Base-by-base conservation (phyloP, 139 green algal species). In the Haematococcus lacustris region DNA sequence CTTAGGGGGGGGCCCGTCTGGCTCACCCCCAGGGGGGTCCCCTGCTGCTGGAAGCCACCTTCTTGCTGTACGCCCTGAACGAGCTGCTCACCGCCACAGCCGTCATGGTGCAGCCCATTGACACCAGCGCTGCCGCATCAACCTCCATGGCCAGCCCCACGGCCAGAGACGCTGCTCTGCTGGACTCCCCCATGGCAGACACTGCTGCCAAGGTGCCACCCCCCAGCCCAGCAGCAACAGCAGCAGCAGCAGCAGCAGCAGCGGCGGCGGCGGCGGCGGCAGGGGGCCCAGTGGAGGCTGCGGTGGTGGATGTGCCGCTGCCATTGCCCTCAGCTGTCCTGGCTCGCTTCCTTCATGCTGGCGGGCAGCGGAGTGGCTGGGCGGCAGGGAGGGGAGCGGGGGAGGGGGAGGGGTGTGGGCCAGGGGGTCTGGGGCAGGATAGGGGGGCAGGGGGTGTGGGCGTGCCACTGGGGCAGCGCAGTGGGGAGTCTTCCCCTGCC, bases 61-160 rank as follows among this genome's bases (percentile, higher is more conserved):
- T 85, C 66, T 75, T 95, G 73, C 76, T 96, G 37, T 85, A 82
- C 70, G 81, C 79, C 1, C 78, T 96, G 25, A 96, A 95, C 64
- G 83, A 90, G 43, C 61, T 90, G 71, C 83, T 95, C 17, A 71
- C 66, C 0, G 66, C 76, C 33, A 91, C 86, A 1, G 86, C 90
- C 1, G 73, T 96, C 41, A 70, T 96, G 75, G 83, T 93, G 63
- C 91, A 94, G 80, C 87, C 91, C 2, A 68, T 94, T 51, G 32
- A 72, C n/a, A 61, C 50, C 1, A 21, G 17, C 39, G 6, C 59
- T 3, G 67, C 62, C 25, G 30, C 6, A 3, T 40, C 50, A 57
- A 17, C 21, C 34, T 23, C 7, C 28, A 28, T 59, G 28, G 47
- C 47, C 30, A 34, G 61, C 34, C 38, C 32, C n/a, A 73, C 40